Conservation (phyloP, 148 eudicot genomes). For the Persicaria tinctoria region DNA sequence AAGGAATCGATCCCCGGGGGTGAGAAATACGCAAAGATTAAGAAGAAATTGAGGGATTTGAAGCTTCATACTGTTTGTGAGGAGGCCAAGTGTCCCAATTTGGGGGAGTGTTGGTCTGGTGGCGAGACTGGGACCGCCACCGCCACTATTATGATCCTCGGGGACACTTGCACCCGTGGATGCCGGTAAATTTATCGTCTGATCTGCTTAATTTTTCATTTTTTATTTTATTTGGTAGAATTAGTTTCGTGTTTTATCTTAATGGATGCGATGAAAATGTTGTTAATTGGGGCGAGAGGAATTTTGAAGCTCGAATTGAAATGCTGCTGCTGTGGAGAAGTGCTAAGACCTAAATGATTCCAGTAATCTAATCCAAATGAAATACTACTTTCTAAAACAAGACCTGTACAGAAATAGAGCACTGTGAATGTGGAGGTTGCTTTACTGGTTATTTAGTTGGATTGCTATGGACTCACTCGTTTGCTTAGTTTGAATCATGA, state of each 20-base stretch:
- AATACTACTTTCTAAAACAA: no score
- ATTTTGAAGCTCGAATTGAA: background rate
- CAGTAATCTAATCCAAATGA: no score
- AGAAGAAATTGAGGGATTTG: conserved; percentile 75
- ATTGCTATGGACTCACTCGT: background rate
- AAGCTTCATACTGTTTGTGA: conserved; percentile 93
- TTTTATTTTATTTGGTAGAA: background rate
- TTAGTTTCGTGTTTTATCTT: background rate
- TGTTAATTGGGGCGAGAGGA: background rate
- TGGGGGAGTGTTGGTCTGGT: conserved; percentile 99
- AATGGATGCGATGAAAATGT: background rate
- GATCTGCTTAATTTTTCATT: background rate
- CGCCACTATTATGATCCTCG: conserved; percentile 92
- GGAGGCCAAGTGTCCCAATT: conserved; percentile 90
- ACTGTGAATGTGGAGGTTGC: no score
- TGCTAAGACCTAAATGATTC: background rate
- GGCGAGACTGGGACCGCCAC: conserved; percentile 96
- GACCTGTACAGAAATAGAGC: no score
- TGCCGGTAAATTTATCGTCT: conserved; percentile 41
- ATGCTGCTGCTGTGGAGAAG: background rate
- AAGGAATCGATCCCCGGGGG: conserved; percentile 85
- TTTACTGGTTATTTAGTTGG: background rate
- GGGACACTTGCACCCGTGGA: conserved; percentile 96
- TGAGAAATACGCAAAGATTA: conserved; percentile 75
- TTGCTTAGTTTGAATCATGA: background rate